Percentiles rank a stretch among this genome's conserved stretches.
phyloP scores from a whole-genome alignment of 2,329 filamentous ascomycete genomes.

The Aureobasidium subglaciale region DNA sequence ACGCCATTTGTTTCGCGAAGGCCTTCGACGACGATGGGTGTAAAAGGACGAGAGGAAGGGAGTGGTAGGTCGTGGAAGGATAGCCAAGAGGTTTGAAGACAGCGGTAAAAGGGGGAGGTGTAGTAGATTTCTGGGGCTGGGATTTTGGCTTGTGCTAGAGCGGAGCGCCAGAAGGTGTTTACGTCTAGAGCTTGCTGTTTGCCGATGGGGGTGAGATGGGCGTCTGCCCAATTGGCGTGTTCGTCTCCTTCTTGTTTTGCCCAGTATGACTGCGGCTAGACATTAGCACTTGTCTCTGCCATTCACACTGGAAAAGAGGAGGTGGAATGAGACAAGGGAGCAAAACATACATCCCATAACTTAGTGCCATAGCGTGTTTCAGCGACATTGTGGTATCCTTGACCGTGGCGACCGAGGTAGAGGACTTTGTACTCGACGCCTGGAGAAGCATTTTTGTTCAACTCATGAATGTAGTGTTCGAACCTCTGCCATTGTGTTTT shows the following conservation, averaged over 20 bases:
- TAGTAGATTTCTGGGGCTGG: constrained; percentile 57
- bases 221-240: constrained; percentile 53
- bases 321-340: not conserved
- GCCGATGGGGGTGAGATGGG: constrained; percentile 51
- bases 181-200: constrained; percentile 49
- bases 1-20: constrained; percentile 60
- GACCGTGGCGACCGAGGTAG: constrained; percentile 20
- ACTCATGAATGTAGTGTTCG: constrained; percentile 45
- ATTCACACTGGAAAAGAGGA: not conserved
- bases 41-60: constrained; percentile 46
- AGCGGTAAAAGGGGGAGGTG: constrained; percentile 54
- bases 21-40: constrained; percentile 53
- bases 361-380: constrained; percentile 19
- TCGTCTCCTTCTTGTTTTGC: constrained; percentile 50
- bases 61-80: constrained; percentile 54
- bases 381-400: constrained; percentile 21
- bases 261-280: constrained; percentile 43
- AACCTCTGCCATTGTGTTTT: constrained; percentile 60
- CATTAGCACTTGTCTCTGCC: not conserved
- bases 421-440: constrained; percentile 39
- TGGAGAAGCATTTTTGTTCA: constrained; percentile 36
- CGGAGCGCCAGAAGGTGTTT: constrained; percentile 50
- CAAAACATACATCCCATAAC: constrained; percentile 19
- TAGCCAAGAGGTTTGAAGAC: constrained; percentile 45
- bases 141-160: constrained; percentile 46